Evolutionary conservation across 345 rosid species (phyloP).

Genomic region (Boechera retrofracta): DNA sequence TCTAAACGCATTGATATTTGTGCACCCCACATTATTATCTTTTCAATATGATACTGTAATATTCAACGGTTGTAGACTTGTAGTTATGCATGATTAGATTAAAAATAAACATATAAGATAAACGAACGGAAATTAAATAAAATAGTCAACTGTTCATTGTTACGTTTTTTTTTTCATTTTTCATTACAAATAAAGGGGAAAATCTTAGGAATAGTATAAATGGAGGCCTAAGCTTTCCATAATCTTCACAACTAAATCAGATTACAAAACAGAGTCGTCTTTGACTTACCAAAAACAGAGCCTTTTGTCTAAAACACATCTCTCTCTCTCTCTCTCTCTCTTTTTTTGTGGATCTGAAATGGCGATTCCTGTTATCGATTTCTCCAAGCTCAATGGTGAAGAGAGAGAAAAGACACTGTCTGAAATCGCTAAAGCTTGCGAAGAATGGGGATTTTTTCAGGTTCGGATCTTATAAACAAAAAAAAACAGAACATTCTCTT

Average conservation of each 20-base stretch:
- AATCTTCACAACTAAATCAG: constrained; percentile 37
- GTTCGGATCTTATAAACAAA: constrained; percentile 38
- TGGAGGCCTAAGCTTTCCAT: constrained; percentile 16
- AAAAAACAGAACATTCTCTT: background rate
- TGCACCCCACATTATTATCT: background rate
- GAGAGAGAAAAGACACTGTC: constrained; percentile 69
- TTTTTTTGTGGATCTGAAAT: constrained; percentile 46
- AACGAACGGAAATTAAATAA: background rate
- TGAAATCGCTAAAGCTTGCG: constrained; percentile 73
- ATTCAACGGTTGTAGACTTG: constrained; percentile 22
- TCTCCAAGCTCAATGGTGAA: constrained; percentile 75
- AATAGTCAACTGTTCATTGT: background rate
- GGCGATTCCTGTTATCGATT: constrained; percentile 94
- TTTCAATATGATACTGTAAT: background rate
- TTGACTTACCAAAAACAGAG: constrained; percentile 39
- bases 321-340: constrained; percentile 35
- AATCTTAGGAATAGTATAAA: constrained; percentile 35
- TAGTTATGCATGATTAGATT: background rate
- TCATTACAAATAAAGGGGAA: background rate
- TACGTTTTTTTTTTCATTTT: constrained; percentile 7
- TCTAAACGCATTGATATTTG: constrained; percentile 14
- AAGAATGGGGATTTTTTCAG: constrained; percentile 98
- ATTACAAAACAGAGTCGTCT: constrained; percentile 36
- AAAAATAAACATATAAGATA: constrained; percentile 2
- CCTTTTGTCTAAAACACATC: constrained; percentile 5